Conservation (phyloP, 192 early-diverging fungal genomes). For the Cladochytrium replicatum region DNA sequence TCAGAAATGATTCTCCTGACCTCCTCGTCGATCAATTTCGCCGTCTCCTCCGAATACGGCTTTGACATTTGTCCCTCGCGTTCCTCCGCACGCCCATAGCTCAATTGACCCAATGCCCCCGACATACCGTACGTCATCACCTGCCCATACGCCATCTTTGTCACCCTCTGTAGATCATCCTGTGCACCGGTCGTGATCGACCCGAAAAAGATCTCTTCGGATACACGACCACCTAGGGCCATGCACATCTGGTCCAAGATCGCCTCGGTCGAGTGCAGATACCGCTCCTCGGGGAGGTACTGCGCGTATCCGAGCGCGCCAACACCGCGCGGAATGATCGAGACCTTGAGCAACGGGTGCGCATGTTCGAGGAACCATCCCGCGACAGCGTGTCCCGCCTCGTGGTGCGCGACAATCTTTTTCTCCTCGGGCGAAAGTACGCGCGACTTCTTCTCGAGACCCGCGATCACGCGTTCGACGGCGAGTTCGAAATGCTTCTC, state of each 20-base stretch:
- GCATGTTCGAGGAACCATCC: conserved; percentile 97
- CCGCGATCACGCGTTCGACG: conserved; percentile 96
- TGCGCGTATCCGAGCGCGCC: conserved; percentile 98
- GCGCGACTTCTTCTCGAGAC: conserved; percentile 94
- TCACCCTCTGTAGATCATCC: conserved; percentile 98
- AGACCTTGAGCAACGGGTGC: conserved; percentile 93
- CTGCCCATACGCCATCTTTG: conserved; percentile 93
- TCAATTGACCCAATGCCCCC: conserved; percentile 72
- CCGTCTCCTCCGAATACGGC: conserved; percentile 94
- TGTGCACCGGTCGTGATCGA: conserved; percentile 89
- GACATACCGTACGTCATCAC: conserved; percentile 97
- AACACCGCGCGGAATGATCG: conserved; percentile 93
- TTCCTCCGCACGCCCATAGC: conserved; percentile 60
- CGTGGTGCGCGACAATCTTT: conserved; percentile 98
- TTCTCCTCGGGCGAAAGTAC: conserved; percentile 95
- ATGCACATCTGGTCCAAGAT: conserved; percentile 73
- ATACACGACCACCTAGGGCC: conserved; percentile 46
- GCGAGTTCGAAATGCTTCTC: conserved; percentile 93
- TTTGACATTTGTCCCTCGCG: conserved; percentile 75
- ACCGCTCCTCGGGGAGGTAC: conserved; percentile 96
- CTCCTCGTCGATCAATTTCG: conserved; percentile 87
- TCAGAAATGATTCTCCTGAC: conserved; percentile 70
- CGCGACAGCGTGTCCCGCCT: conserved; percentile 96
- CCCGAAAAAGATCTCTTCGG: conserved; percentile 89
- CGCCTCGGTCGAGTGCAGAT: conserved; percentile 85